Evolutionary conservation across 495 filamentous ascomycete genomes (phyloP), one percentile per base, ranked within the genome.

Genomic region (Aspergillus nidulans): DNA sequence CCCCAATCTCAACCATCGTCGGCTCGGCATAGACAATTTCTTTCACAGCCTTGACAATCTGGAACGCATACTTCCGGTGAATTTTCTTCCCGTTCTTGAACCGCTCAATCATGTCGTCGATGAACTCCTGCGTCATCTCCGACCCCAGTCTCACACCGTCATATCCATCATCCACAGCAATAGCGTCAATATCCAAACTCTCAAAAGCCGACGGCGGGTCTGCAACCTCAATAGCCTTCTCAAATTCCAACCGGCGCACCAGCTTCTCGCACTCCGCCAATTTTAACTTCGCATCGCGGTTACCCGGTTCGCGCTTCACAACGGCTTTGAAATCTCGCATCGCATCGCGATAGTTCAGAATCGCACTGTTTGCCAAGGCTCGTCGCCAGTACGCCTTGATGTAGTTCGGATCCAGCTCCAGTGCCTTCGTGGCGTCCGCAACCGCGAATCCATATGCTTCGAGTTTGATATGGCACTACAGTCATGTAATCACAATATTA

Each of bases 11-110:
- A 21, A 96, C 91, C 94, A 99, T 96, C 1, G 94, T 99, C 23
- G 94, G 83, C 76, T 97, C 94, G 39, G 87, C 82, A 64, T 91
- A 90, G 42, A 96, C 89, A 52, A 97, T 81, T 21, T 95, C 85
- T 70, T 86, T 89, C 57, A 95, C 91, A 24, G 89, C 88, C 59
- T 96, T 75, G 60, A 97, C 76, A 60, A 99, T 99, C 68, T 96
- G 90, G 78, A 92, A 97, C 53, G 88, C 94, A 71, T 96, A 99
- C 81, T 97, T 99, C 77, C 81, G 85, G 71, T 92, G 90, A 52
- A 99, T 78, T 69, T 87, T 91, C 81, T 97, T 96, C 56, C 94
- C 92, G 55, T 85, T 83, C 81, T 95, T 96, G 79, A 99, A 99
- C 32, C 94, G 77, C 68, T 90, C 78, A 49, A 92, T 89, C 95